Conservation (phyloP, 495 filamentous ascomycete species). For the Tetracladium setigerum region DNA sequence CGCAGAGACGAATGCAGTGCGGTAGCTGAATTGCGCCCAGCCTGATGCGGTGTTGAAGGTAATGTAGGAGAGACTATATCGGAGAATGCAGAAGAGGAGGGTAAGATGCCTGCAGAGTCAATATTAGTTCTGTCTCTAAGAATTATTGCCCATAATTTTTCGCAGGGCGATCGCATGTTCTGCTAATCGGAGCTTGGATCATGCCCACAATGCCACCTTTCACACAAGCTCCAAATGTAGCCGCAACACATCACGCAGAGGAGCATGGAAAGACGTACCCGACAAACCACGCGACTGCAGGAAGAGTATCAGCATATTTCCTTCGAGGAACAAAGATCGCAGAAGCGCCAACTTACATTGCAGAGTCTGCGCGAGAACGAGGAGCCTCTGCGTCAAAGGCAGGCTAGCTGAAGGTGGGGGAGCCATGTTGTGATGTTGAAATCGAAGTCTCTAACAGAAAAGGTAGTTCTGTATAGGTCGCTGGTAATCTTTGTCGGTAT, state of each 20-base stretch:
- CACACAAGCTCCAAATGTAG: background rate
- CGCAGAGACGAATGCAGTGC: slow-evolving; percentile 79
- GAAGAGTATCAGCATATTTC: slow-evolving; percentile 20
- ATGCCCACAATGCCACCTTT: background rate
- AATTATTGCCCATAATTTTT: slow-evolving; percentile 7
- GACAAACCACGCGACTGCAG: slow-evolving; percentile 68
- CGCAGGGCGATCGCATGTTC: slow-evolving; percentile 12
- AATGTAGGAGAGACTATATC: slow-evolving; percentile 76
- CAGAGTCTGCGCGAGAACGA: slow-evolving; percentile 73
- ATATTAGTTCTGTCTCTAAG: slow-evolving; percentile 7
- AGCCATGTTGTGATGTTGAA: slow-evolving; percentile 47
- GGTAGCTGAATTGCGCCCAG: slow-evolving; percentile 75
- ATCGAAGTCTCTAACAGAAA: background rate
- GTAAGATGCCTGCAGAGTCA: slow-evolving; percentile 59
- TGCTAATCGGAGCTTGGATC: slow-evolving; percentile 2
- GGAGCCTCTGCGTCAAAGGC: slow-evolving; percentile 66
- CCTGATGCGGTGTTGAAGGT: slow-evolving; percentile 71
- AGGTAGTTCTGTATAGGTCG: background rate
- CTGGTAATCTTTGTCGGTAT: background rate
- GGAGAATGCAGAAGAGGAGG: slow-evolving; percentile 71
- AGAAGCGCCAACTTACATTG: slow-evolving; percentile 56
- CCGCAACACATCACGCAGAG: background rate
- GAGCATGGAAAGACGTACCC: slow-evolving; percentile 56
- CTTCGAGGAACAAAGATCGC: background rate
- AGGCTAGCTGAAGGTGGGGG: slow-evolving; percentile 65